A percentile compares a stretch with the other conserved stretches of the same genome.
These are phyloP conservation scores for Colletotrichum melonis DNA, from an alignment of 2,329 filamentous ascomycete species.

Conservation along the genomic window DNA sequence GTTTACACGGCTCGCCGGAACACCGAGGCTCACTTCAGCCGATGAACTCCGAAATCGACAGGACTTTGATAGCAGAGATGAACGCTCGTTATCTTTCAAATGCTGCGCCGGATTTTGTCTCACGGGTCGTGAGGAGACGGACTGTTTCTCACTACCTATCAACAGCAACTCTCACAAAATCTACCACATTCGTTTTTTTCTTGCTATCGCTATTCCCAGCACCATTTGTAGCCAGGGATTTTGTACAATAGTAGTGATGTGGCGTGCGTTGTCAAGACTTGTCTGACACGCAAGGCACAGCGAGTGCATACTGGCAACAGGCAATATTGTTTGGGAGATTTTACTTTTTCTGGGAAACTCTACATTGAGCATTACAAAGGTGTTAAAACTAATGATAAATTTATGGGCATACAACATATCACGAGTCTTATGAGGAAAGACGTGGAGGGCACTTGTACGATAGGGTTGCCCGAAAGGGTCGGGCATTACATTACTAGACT, in stretches of 20 bases:
- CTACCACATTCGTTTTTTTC: constrained; percentile 33
- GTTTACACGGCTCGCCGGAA: background rate
- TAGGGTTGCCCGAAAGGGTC: background rate
- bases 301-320: constrained; percentile 1
- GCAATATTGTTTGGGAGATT: background rate
- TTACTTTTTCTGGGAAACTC: background rate
- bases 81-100: constrained; percentile 14
- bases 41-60: background rate
- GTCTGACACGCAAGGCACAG: background rate
- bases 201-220: background rate
- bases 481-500: background rate
- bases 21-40: background rate
- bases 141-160: constrained; percentile 7
- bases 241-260: constrained; percentile 33
- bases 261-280: background rate
- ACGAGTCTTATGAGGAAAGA: constrained; percentile 13
- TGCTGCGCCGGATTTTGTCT: constrained; percentile 26
- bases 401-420: background rate
- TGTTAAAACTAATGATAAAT: constrained; percentile 1
- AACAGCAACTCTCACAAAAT: constrained; percentile 26
- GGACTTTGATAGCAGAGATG: constrained; percentile 27
- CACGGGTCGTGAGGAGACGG: constrained; percentile 1
- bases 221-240: background rate
- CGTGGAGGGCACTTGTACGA: constrained; percentile 4
- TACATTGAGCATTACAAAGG: background rate